Evolutionary conservation across 2,329 filamentous ascomycete species (phyloP), one percentile per base, ranked within the genome.

Genomic region (Periconia macrospinosa): DNA sequence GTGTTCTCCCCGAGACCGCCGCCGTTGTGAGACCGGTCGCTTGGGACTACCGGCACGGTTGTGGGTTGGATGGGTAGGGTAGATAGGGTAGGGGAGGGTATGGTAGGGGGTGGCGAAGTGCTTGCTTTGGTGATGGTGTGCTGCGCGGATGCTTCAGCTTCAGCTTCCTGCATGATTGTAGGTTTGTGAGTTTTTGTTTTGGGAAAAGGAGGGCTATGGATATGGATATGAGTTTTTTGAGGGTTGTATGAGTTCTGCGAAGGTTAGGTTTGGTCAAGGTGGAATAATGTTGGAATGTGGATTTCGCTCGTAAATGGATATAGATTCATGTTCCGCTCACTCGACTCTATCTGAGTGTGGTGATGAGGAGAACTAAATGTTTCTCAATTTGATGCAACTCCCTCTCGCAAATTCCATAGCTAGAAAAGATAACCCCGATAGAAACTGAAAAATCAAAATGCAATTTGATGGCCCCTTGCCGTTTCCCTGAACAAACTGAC

Each of bases 401-500:
- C 33, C 15, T n/a, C 33, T 37, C 33, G 15, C 15, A 37, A n/a
- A 37, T 37, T n/a, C 33, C 3, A 37, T 30, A 44, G 18, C 45
- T 23, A 17, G 35, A 43, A 13, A 20, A 11, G 44, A 45, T 40
- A 49, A 45, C 46, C 20, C 18, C 19, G 23, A 7, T 15, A 47
- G 47, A 45, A 52, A 52, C 46, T 48, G 49, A 52, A 47, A 23
- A 45, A 45, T 33, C 41, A 35, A 56, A 54, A 50, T 65, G 62
- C 65, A 69, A 66, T 67, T 60, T 68, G 53, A 53, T 53, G 50
- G 55, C 58, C 14, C 20, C 19, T 37, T 27, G 23, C 23, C 23
- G 8, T 10, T 37, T 37, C 33, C 33, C 17, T 19, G 33, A 50
- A 48, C 7, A 23, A 30, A 20, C 30, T 42, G 10, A 23, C 51